Conservation (phyloP, 1,284 basidiomycete species). For the Cryptococcus sp. region DNA sequence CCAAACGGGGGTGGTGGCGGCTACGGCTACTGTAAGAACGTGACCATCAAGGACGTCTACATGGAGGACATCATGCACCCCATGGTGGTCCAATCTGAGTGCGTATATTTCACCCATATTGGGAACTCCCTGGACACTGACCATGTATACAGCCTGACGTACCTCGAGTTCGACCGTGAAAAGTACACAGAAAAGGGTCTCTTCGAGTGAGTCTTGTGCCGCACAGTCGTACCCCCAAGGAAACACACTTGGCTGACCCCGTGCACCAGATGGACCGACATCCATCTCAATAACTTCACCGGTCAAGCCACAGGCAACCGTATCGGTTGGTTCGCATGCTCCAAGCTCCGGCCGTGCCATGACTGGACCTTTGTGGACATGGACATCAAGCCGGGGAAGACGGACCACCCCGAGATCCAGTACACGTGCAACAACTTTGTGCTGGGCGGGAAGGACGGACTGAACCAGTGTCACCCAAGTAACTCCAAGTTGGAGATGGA, state of each 20-base stretch:
- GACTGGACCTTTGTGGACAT: slow-evolving; percentile 28
- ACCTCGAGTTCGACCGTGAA: slow-evolving; percentile 15
- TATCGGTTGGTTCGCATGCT: slow-evolving; percentile 32
- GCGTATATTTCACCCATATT: slow-evolving; percentile 2
- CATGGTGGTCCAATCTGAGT: slow-evolving; percentile 29
- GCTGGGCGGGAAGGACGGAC: slow-evolving; percentile 20
- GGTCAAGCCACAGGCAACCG: slow-evolving; percentile 26
- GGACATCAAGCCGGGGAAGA: slow-evolving; percentile 24
- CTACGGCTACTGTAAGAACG: slow-evolving; percentile 56
- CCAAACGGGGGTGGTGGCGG: slow-evolving; percentile 65
- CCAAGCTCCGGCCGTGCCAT: slow-evolving; percentile 28
- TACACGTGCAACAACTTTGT: slow-evolving; percentile 21
- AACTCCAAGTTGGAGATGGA: slow-evolving; percentile 24
- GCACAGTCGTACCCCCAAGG: neutral
- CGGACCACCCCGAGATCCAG: slow-evolving; percentile 26
- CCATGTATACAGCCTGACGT: slow-evolving; percentile 16
- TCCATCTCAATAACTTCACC: slow-evolving; percentile 28
- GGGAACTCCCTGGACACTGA: neutral
- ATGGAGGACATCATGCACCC: slow-evolving; percentile 29
- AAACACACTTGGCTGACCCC: neutral
- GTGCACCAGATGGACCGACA: slow-evolving; percentile 25
- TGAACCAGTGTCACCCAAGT: slow-evolving; percentile 23
- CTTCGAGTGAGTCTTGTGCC: slow-evolving; percentile 19
- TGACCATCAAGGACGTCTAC: slow-evolving; percentile 54
- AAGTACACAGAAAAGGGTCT: slow-evolving; percentile 23